phyloP scores from a whole-genome alignment of 2,329 filamentous ascomycete species.

The Celoporthe dispersa region DNA sequence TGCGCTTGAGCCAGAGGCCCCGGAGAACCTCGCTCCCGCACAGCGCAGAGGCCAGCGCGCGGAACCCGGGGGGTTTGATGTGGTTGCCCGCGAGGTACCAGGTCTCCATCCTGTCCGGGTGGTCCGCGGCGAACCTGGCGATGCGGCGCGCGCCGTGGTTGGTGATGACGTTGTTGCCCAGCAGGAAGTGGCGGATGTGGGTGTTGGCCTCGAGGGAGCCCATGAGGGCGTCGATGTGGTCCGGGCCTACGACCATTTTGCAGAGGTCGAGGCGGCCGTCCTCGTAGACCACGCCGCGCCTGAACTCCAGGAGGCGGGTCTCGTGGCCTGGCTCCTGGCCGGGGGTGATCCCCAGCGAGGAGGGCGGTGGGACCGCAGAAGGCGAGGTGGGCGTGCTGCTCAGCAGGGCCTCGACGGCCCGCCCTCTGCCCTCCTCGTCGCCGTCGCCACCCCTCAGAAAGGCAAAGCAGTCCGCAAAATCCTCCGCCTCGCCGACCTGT shows the following conservation, averaged over 20 bases:
- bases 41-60: slow-evolving; percentile 49
- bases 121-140: slow-evolving; percentile 48
- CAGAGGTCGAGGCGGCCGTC: slow-evolving; percentile 59
- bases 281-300: slow-evolving; percentile 50
- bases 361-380: too few relatives aligned
- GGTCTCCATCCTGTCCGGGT: slow-evolving; percentile 54
- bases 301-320: slow-evolving; percentile 43
- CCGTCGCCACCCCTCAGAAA: background rate
- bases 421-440: background rate
- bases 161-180: slow-evolving; percentile 60
- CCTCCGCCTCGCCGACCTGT: background rate
- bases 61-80: slow-evolving; percentile 50
- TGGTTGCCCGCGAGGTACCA: slow-evolving; percentile 62
- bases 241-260: slow-evolving; percentile 59
- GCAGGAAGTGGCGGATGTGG: slow-evolving; percentile 55
- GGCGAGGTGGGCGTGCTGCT: background rate
- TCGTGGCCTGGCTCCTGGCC: slow-evolving; percentile 44
- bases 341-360: background rate
- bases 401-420: slow-evolving; percentile 1
- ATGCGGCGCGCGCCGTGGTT: slow-evolving; percentile 51
- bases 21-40: slow-evolving; percentile 48
- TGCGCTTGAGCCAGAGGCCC: slow-evolving; percentile 59
- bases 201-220: slow-evolving; percentile 50
- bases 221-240: slow-evolving; percentile 55
- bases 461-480: slow-evolving; percentile 14